Conservation (phyloP, 768 basidiomycete genomes). For the Myochromella boudieri region DNA sequence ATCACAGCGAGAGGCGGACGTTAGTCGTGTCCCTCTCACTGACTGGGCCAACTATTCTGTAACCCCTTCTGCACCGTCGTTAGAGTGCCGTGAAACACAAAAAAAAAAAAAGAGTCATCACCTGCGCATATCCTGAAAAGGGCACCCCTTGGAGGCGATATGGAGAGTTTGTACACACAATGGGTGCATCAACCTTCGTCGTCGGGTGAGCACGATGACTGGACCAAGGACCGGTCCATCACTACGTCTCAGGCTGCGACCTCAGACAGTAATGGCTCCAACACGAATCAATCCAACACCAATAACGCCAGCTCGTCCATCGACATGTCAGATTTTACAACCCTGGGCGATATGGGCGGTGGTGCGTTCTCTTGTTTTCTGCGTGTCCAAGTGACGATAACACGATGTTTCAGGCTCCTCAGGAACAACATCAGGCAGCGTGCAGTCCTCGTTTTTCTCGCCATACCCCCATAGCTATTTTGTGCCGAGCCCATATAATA, state of each 20-base stretch:
- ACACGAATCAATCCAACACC: no score
- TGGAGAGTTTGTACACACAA: conserved; percentile 40
- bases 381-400: no score
- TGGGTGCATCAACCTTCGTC: conserved; percentile 41
- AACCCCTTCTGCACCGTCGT: no score
- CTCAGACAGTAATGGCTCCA: conserved; percentile 16
- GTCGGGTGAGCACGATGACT: conserved; percentile 41
- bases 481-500: conserved; percentile 48
- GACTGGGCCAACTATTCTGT: conserved; percentile 21
- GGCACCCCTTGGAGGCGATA: conserved; percentile 38
- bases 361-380: conserved; percentile 20
- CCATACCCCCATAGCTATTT: conserved; percentile 43
- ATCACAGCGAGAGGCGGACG: no score
- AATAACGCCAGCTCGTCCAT: no score
- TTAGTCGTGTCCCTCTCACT: conserved; percentile 21
- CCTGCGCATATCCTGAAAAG: conserved; percentile 23
- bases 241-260: conserved; percentile 20
- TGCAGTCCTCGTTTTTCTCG: conserved; percentile 42
- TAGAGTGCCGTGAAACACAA: conserved; percentile 27
- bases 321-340: conserved; percentile 43
- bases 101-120: no score
- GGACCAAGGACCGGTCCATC: conserved; percentile 43
- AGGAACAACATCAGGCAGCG: no score
- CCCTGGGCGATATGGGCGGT: conserved; percentile 42
- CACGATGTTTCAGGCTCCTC: no score